Base-by-base conservation (phyloP, 2,329 filamentous ascomycete species). In the Alternaria triticina region DNA sequence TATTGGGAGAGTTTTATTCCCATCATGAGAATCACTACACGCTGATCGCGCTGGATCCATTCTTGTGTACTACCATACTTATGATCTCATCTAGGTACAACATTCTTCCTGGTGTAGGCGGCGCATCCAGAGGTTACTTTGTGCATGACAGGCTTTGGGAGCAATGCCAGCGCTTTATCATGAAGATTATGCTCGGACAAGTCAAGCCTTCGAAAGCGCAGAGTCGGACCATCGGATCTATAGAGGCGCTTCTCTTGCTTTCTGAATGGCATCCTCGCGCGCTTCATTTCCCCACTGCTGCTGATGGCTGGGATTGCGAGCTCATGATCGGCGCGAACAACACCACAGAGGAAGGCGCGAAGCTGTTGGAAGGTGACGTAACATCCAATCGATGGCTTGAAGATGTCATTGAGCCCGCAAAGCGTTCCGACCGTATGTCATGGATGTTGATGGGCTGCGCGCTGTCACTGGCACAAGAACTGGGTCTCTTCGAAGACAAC, bases 401-500 rank as follows among this genome's bases (percentile, higher is more conserved):
- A 50, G 85, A 86, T 65, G 85, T 87, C 36, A 83, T 87, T 44
- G 82, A 86, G 44, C 85, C 86, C 3, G 84, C 86, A 2, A 83
- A 83, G 62, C 78, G 84, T 59, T 87, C 84, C 0, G 86, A 87
- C 68, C 82, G 86, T 3, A 88, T 88, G 86, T 87, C 86, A 1
- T 88, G 86, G 86, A 88, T 87, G 83, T 69, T 87, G 20, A 81
- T 88, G 44, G 86, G 86, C 3, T 84, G 83, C 67, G 86, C 84
- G 0, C 70, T 86, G 23, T 85, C 84, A 4, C 77, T 88, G 12
- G 83, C 84, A 2, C 84, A 86, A 56, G 85, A 87, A 65, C 74
- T 86, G 23, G 82, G 85, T 3, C 77, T 87, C n/a, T 83, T 86
- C 63, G 80, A 85, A 54, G 79, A 82, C 30, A 74, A 75, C 33